Evolutionary conservation across 2,329 filamentous ascomycete genomes (phyloP).

Genomic region (Polychaeton citri): DNA sequence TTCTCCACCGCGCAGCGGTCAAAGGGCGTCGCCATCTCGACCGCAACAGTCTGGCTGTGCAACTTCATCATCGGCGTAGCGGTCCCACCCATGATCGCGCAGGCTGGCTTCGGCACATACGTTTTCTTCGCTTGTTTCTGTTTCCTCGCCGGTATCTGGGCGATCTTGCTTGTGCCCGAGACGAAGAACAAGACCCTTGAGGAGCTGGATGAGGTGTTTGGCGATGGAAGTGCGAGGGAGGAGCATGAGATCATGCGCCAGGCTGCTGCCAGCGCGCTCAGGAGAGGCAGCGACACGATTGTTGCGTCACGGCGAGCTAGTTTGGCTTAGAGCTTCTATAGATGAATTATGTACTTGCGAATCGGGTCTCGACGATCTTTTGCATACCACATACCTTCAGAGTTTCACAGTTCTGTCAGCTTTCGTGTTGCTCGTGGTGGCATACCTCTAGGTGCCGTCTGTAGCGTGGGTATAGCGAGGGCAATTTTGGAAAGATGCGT

Average conservation of each 20-base stretch:
- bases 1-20: slow-evolving; percentile 47
- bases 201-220: slow-evolving; percentile 37
- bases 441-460: too few relatives aligned
- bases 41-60: slow-evolving; percentile 50
- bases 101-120: slow-evolving; percentile 45
- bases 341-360: too few relatives aligned
- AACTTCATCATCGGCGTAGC: slow-evolving; percentile 44
- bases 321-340: too few relatives aligned
- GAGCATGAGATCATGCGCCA: neutral
- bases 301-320: neutral
- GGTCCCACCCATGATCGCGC: slow-evolving; percentile 23
- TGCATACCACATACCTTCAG: too few relatives aligned
- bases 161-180: slow-evolving; percentile 43
- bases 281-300: neutral
- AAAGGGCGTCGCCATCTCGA: slow-evolving; percentile 49
- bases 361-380: too few relatives aligned
- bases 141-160: slow-evolving; percentile 37
- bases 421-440: too few relatives aligned
- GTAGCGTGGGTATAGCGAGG: too few relatives aligned
- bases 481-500: too few relatives aligned
- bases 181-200: slow-evolving; percentile 44
- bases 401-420: too few relatives aligned
- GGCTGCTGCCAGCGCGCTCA: neutral
- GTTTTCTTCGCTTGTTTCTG: slow-evolving; percentile 48
- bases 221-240: neutral